Evolutionary conservation across 139 green algal species (phyloP), one percentile per base, ranked within the genome.

Genomic region (Pseudopediastrum boryanum): DNA sequence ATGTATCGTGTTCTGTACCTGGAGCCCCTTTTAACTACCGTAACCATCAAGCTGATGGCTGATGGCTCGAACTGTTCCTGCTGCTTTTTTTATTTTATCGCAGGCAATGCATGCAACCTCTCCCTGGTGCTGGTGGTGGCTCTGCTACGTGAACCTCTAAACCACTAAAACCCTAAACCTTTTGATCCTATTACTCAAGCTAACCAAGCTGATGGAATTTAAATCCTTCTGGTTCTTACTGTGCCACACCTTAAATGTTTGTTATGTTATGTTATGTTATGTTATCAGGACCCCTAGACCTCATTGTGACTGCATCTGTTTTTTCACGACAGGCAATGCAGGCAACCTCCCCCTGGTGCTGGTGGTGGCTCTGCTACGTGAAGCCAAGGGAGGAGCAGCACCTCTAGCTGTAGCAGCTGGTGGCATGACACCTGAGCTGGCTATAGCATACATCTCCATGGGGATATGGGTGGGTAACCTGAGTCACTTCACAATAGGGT

Each of bases 291-390:
- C n/a, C n/a, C n/a, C n/a, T n/a, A n/a, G n/a, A n/a, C n/a, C n/a
- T n/a, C n/a, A n/a, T n/a, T n/a, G n/a, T n/a, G n/a, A n/a, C n/a
- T n/a, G n/a, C n/a, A n/a, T n/a, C n/a, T n/a, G n/a, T n/a, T n/a
- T n/a, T n/a, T n/a, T n/a, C n/a, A n/a, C n/a, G n/a, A n/a, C 42
- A 74, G 66, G 71, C 31, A 78, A 78, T 29, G 71, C 71, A 54
- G 87, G 87, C 50, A 91, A 91, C 43, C 63, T 91, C 41, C 87
- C 87, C 12, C 39, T 91, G 33, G 87, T 91, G 64, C 70, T 91
- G 63, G 80, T 91, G 29, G 79, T 79, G 23, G 84, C 82, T 21
- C 70, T 91, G 23, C 84, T 85, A 39, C 35, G 21, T 16, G 83
- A 88, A n/a, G n/a, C n/a, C n/a, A n/a, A n/a, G n/a, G n/a, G n/a